Evolutionary conservation across 768 basidiomycete species (phyloP), one percentile per base, ranked within the genome.

Genomic region (Suillus occidentalis): DNA sequence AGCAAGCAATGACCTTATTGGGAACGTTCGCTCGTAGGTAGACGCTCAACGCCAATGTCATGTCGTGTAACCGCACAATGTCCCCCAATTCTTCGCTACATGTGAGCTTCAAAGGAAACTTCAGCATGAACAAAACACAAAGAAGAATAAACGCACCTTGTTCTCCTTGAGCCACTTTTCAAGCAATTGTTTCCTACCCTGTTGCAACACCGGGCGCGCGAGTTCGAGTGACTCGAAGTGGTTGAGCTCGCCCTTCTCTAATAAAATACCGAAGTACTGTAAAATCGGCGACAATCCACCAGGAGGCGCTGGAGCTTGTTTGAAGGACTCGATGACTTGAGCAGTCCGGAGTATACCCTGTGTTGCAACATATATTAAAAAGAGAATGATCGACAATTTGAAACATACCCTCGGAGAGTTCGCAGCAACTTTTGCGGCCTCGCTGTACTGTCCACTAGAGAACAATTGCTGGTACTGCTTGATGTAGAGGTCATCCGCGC

Each of bases 131-230:
- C 1, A 42, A 31, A 62, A 49, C 36, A 55, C 59, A 55, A 39
- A 18, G 22, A 69, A 58, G 37, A 31, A 36, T 56, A n/a, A 37
- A 20, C 39, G 14, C 31, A 90, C 95, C 88, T 99, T 99, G 81
- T 97, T 98, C 84, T 99, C 97, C 79, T 99, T 99, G 66, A 99
- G 80, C 97, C 97, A 99, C 73, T 99, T 99, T 82, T 99, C 97
- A 18, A 99, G 82, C 53, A 99, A 81, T 72, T 98, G 94, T 79
- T 99, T 99, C 76, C 95, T 88, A 42, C 95, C 95, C 79, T 99
- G 97, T 69, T 93, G 90, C 53, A 99, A 81, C 9, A 99, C 97
- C 20, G 97, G 97, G 56, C 95, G 88, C 1, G 97, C 97, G 55
- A 99, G 86, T 76, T 99, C 97, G 39, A 99, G 78, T 16, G 94